Conservation (phyloP, 1,284 basidiomycete genomes). For the Boletus smithii region DNA sequence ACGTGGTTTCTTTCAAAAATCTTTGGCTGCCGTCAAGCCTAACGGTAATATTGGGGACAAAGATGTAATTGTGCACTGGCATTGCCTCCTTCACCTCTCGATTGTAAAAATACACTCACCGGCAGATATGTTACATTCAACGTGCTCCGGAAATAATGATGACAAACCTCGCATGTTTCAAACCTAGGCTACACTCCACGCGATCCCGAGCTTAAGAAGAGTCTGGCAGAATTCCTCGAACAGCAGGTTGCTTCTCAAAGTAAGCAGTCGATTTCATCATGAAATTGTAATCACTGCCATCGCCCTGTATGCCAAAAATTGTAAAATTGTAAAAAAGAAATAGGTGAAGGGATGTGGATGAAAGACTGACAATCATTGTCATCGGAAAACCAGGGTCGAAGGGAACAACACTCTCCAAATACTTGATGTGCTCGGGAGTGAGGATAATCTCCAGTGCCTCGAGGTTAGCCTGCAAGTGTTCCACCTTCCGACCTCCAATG, state of each 20-base stretch:
- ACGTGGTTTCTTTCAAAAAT: too few relatives aligned
- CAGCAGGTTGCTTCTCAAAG: slow-evolving; percentile 28
- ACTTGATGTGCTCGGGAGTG: slow-evolving; percentile 41
- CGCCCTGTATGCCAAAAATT: slow-evolving; percentile 22
- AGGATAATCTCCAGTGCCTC: slow-evolving; percentile 46
- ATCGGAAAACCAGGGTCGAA: slow-evolving; percentile 47
- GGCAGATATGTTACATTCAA: too few relatives aligned
- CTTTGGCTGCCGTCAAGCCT: too few relatives aligned
- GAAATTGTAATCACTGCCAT: slow-evolving; percentile 20
- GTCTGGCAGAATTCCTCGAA: slow-evolving; percentile 19
- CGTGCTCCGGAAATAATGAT: too few relatives aligned
- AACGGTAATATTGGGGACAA: too few relatives aligned
- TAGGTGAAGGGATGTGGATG: slow-evolving; percentile 9
- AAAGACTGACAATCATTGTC: slow-evolving; percentile 39
- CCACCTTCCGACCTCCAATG: slow-evolving; percentile 49
- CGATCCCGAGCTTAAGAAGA: slow-evolving; percentile 7
- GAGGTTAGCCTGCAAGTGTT: slow-evolving; percentile 47
- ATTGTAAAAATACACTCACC: too few relatives aligned
- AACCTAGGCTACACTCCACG: too few relatives aligned
- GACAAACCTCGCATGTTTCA: too few relatives aligned
- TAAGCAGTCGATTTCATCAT: slow-evolving; percentile 20
- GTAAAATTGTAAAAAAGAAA: slow-evolving; percentile 23
- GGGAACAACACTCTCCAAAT: slow-evolving; percentile 39
- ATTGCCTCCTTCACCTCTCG: too few relatives aligned
- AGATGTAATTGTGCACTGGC: too few relatives aligned